phyloP scores from a whole-genome alignment of 2,329 filamentous ascomycete species.

The Scorias spongiosa region DNA sequence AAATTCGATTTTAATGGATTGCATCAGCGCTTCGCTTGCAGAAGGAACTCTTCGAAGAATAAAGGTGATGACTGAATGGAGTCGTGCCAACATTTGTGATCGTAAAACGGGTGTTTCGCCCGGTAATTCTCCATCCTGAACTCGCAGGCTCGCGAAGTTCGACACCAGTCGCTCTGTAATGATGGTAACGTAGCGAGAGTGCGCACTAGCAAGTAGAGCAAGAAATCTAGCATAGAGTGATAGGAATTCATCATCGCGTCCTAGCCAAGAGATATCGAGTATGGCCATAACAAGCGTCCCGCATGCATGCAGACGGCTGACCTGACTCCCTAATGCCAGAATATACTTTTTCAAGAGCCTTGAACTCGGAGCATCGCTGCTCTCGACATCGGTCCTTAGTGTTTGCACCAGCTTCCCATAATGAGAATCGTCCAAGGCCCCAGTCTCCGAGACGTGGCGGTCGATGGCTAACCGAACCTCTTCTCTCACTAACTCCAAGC shows the following conservation, averaged over 20 bases:
- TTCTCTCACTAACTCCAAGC: conserved; percentile 42
- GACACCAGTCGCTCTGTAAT: conserved; percentile 69
- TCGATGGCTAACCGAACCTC: conserved; percentile 41
- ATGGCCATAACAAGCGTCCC: conserved; percentile 43
- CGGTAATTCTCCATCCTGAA: conserved; percentile 36
- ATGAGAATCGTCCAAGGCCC: conserved; percentile 36
- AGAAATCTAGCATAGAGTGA: conserved; percentile 41
- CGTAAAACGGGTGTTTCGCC: conserved; percentile 44
- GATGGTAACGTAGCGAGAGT: conserved; percentile 59
- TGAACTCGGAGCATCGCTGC: conserved; percentile 33
- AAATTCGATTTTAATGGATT: conserved; percentile 21
- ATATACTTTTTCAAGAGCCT: conserved; percentile 42
- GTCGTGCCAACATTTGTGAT: conserved; percentile 51
- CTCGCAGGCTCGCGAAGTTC: conserved; percentile 53
- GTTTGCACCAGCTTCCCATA: conserved; percentile 36
- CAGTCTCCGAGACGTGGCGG: conserved; percentile 19
- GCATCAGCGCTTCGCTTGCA: conserved; percentile 53
- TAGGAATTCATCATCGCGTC: conserved; percentile 44
- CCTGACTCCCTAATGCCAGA: conserved; percentile 41
- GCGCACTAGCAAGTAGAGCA: conserved; percentile 58
- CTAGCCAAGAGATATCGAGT: conserved; percentile 45
- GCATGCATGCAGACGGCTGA: conserved; percentile 40
- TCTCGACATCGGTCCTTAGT: conserved; percentile 13
- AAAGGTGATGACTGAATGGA: conserved; percentile 62
- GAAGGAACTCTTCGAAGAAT: conserved; percentile 71